These are phyloP conservation scores for Wickerhamomyces rabaulensis DNA, from an alignment of 805 yeast genomes.

Conservation along the genomic window DNA sequence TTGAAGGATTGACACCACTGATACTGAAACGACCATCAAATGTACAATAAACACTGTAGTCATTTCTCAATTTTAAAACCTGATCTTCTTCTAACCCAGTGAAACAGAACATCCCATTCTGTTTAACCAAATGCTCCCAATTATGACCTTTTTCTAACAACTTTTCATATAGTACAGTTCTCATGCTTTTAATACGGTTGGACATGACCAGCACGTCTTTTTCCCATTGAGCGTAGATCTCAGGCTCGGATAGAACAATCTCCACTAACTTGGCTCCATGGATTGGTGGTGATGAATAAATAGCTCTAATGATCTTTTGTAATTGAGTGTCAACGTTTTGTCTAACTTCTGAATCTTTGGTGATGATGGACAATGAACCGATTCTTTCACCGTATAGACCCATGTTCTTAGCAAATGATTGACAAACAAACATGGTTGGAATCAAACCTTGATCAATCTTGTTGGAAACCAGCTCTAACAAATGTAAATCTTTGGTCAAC, in stretches of 20 bases:
- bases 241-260: constrained; percentile 57
- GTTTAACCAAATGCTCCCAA: constrained; percentile 85
- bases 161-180: constrained; percentile 56
- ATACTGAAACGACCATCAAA: constrained; percentile 88
- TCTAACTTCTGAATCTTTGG: constrained; percentile 48
- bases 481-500: constrained; percentile 64
- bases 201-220: constrained; percentile 75
- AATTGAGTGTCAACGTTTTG: constrained; percentile 68
- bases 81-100: constrained; percentile 75
- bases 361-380: constrained; percentile 68
- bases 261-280: constrained; percentile 91
- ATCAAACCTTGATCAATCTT: constrained; percentile 37
- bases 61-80: constrained; percentile 62
- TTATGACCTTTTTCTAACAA: constrained; percentile 51
- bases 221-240: constrained; percentile 70
- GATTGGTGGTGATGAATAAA: constrained; percentile 90
- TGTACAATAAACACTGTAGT: constrained; percentile 79
- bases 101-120: constrained; percentile 95
- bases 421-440: constrained; percentile 61
- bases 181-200: constrained; percentile 68
- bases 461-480: constrained; percentile 40
- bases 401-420: constrained; percentile 91
- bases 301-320: constrained; percentile 77
- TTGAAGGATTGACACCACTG: constrained; percentile 78
- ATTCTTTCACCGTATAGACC: constrained; percentile 95